Evolutionary conservation across 768 basidiomycete genomes (phyloP).

Genomic region (Panaeolus papilionaceus): DNA sequence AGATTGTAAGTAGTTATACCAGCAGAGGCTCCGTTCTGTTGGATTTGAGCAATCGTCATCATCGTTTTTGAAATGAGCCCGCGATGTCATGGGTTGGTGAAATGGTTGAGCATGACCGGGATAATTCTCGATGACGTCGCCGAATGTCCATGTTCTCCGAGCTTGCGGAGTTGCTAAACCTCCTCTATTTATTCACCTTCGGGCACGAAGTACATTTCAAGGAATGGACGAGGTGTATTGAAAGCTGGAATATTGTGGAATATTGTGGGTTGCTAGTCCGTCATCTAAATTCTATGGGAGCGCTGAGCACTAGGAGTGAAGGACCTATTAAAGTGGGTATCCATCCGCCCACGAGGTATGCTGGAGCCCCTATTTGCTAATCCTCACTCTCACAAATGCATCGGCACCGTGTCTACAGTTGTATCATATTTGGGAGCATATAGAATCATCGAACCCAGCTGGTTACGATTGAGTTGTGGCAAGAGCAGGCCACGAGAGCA

Average conservation of each 20-base stretch:
- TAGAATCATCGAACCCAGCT: not conserved
- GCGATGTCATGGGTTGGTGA: no score
- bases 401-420: not conserved
- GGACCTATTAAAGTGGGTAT: not conserved
- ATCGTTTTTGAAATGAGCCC: not conserved
- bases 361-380: not conserved
- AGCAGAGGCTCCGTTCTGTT: not conserved
- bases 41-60: not conserved
- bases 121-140: not conserved
- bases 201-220: not conserved
- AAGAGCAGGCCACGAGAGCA: not conserved
- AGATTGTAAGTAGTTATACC: not conserved
- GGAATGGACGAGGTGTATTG: not conserved
- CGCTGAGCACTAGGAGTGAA: not conserved
- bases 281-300: not conserved
- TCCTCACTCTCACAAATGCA: not conserved
- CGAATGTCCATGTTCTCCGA: not conserved
- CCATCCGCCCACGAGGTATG: not conserved
- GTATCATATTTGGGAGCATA: not conserved
- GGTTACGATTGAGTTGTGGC: not conserved
- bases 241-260: not conserved
- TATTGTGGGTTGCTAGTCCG: not conserved
- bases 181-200: not conserved
- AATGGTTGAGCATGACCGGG: no score
- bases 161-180: not conserved